phyloP scores from a whole-genome alignment of 352 stramenopile genomes.

The Peronosclerospora sorghi region DNA sequence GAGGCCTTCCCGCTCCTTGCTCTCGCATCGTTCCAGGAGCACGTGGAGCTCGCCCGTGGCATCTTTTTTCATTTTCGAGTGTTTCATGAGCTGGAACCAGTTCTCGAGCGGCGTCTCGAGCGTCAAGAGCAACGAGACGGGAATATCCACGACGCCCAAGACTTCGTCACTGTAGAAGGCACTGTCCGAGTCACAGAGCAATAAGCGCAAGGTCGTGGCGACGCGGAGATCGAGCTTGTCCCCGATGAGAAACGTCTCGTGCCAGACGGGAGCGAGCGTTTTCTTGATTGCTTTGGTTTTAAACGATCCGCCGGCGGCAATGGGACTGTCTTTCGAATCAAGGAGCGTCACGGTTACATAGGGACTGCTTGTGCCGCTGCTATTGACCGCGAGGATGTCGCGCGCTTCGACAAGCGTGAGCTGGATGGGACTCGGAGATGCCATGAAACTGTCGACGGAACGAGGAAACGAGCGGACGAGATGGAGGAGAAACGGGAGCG shows the following conservation, averaged over 20 bases:
- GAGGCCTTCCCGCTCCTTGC: constrained; percentile 3
- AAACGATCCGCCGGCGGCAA: constrained; percentile 36
- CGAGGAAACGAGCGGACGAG: neutral
- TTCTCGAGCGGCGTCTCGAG: constrained; percentile 38
- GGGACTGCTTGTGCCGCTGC: constrained; percentile 55
- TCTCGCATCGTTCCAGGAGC: constrained; percentile 25
- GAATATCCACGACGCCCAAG: constrained; percentile 62
- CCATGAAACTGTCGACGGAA: no score
- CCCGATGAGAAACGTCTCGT: constrained; percentile 51
- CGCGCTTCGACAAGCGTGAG: constrained; percentile 54
- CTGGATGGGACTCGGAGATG: constrained; percentile 14
- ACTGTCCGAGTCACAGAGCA: constrained; percentile 44
- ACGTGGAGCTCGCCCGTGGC: constrained; percentile 46
- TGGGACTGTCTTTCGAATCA: constrained; percentile 35
- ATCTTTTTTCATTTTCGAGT: constrained; percentile 65
- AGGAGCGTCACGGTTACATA: constrained; percentile 64
- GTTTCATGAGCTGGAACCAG: constrained; percentile 57
- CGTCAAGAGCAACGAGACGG: constrained; percentile 37
- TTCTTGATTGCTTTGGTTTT: constrained; percentile 67
- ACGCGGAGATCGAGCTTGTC: constrained; percentile 52
- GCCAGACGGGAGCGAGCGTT: constrained; percentile 46
- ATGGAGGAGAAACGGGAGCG: no score
- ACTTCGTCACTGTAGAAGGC: constrained; percentile 52
- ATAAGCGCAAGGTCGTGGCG: constrained; percentile 45
- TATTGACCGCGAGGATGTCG: constrained; percentile 52